Evolutionary conservation across 2,329 filamentous ascomycete species (phyloP), one percentile per base, ranked within the genome.

Genomic region (Fusarium multiceps): DNA sequence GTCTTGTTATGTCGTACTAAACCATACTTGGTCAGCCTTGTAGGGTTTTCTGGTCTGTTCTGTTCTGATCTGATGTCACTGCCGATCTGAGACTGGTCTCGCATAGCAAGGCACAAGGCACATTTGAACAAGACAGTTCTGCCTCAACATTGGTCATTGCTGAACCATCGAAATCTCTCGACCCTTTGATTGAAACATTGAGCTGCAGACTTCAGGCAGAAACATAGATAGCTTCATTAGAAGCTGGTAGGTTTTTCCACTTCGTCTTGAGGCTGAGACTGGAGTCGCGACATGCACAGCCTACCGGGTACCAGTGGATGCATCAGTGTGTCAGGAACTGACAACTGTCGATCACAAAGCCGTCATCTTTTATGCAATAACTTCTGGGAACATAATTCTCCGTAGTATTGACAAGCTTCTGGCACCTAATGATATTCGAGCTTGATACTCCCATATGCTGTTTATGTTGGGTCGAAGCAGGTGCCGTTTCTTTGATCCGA

Each of bases 191-290:
- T 45, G 51, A 53, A 63, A 56, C 48, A 40, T 63, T 25, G 48
- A 50, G 23, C 54, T 58, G 42, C 46, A 56, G 14, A 23, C 30
- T 51, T 47, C 56, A 45, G 68, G 43, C 55, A 70, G 56, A 69
- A 58, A 50, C 54, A 49, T 18, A 28, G 8, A 23, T 30, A 45
- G 50, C 57, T 65, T 61, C 41, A 40, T 27, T 47, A 53, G 32
- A 20, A 59, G 64, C 65, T 73, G 13, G 66, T 73, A 20, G 54
- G 60, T 65, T 74, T 73, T 73, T 74, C 72, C 68, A 74, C 72
- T 74, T 74, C 50, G 28, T 53, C 57, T 63, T 71, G 71, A 69
- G 73, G 72, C 73, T 75, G 73, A 75, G 70, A 63, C 60, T 51
- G 46, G 60, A 60, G 55, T 71, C 55, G 63, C 63, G 57, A 46